phyloP scores from a whole-genome alignment of 1,139 yeast genomes.

The Pichia sp. region DNA sequence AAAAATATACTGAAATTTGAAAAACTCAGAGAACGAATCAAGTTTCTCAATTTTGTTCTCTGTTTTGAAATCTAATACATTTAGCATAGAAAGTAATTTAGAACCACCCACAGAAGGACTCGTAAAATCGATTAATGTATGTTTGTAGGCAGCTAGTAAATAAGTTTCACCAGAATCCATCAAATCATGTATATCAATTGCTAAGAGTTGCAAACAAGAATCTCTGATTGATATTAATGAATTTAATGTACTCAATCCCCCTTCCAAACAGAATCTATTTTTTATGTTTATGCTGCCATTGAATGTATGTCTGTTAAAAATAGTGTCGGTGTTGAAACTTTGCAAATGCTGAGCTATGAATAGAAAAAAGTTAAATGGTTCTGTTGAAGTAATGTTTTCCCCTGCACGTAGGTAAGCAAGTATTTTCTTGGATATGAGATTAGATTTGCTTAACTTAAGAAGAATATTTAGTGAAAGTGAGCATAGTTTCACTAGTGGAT shows the following conservation, averaged over 20 bases:
- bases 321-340: conserved; percentile 34
- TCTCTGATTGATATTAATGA: conserved; percentile 60
- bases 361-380: conserved; percentile 50
- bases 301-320: conserved; percentile 49
- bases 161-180: conserved; percentile 45
- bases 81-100: conserved; percentile 59
- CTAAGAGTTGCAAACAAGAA: conserved; percentile 54
- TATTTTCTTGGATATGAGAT: conserved; percentile 46
- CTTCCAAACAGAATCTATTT: conserved; percentile 35
- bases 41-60: conserved; percentile 30
- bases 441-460: conserved; percentile 49
- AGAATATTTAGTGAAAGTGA: conserved; percentile 54
- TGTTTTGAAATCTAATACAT: conserved; percentile 53
- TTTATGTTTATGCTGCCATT: conserved; percentile 30
- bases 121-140: conserved; percentile 43
- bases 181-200: conserved; percentile 67
- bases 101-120: conserved; percentile 49
- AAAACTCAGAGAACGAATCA: conserved; percentile 31
- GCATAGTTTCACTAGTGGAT: conserved; percentile 50
- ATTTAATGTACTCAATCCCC: conserved; percentile 47
- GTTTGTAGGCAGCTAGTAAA: conserved; percentile 47
- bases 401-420: too few relatives aligned
- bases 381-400: conserved; percentile 11
- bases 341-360: conserved; percentile 49
- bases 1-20: conserved; percentile 32